Evolutionary conservation across 2,329 filamentous ascomycete genomes (phyloP), one percentile per base, ranked within the genome.

Genomic region (Rugonectria rugulosa): DNA sequence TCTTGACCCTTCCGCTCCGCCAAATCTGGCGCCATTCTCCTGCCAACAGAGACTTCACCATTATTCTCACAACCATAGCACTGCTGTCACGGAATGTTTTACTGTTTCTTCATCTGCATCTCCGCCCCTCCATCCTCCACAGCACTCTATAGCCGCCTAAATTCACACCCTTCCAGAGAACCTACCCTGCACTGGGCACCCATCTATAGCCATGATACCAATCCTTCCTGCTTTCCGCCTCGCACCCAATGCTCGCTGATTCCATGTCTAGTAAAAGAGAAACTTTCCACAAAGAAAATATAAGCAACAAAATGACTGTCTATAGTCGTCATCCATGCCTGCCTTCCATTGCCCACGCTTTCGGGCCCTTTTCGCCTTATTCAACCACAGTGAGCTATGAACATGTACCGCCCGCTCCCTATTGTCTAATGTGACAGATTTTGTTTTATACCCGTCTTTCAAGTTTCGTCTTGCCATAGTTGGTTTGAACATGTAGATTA

Each of bases 161-260:
- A 15, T 37, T 24, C 41, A 17, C 36, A 14, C 36, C 21, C 52
- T 14, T 53, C 32, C n/a, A 38, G 21, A 15, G 23, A 40, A 31
- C 27, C 42, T 47, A 36, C 37, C 23, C 42, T 26, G 24, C 21
- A 27, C 45, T 64, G 61, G 54, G 49, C 57, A 56, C 65, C 40
- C 47, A 41, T 67, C 64, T 67, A 67, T 66, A 61, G 27, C 59
- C 55, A 56, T 59, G 52, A 65, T 55, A 31, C 61, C 53, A 49
- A 44, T 57, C 36, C 58, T 49, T 51, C 34, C 51, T 47, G 53
- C 57, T 56, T 7, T 21, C 7, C 29, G 26, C 12, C 5, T 42
- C 31, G 37, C 15, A 43, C 52, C 43, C 47, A 45, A 56, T 56
- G 56, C 44, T 51, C 53, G 52, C 60, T 56, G 50, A 34, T n/a